Evolutionary conservation across 495 filamentous ascomycete species (phyloP).

Genomic region (Penicillium chermesinum): DNA sequence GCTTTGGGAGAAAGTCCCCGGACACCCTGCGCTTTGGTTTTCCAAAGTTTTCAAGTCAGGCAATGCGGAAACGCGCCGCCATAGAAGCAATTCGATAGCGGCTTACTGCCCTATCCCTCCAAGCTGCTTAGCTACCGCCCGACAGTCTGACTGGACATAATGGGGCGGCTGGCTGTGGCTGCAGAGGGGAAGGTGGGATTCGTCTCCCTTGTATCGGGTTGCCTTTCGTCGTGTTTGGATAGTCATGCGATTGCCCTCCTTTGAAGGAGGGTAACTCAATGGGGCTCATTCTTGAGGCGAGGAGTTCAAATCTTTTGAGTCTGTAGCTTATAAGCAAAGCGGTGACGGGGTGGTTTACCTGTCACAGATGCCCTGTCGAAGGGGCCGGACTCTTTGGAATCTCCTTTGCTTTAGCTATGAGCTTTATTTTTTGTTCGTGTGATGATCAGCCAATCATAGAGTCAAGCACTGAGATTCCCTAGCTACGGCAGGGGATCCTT

Average conservation of each 20-base stretch:
- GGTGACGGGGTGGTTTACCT: conserved; percentile 24
- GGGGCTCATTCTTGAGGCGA: conserved; percentile 99
- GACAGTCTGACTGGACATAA: conserved; percentile 40
- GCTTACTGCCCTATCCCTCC: conserved; percentile 53
- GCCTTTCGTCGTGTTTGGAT: conserved; percentile 85
- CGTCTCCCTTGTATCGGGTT: conserved; percentile 39
- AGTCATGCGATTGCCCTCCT: conserved; percentile 96
- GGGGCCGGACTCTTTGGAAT: conserved; percentile 51
- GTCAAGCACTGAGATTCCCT: conserved; percentile 92
- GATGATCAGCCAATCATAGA: conserved; percentile 97
- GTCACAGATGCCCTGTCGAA: conserved; percentile 59
- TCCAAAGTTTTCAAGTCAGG: conserved; percentile 36
- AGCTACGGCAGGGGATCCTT: conserved; percentile 43
- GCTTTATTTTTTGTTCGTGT: conserved; percentile 65
- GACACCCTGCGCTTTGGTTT: conserved; percentile 62
- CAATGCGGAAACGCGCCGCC: conserved; percentile 96
- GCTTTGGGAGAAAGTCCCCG: conserved; percentile 99
- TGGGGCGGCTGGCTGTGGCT: conserved; percentile 37
- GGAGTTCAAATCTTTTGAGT: conserved; percentile 60
- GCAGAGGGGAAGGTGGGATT: conserved; percentile 32
- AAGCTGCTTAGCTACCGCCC: conserved; percentile 24
- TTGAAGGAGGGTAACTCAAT: conserved; percentile 82
- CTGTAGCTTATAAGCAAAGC: conserved; percentile 67
- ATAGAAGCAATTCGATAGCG: conserved; percentile 91
- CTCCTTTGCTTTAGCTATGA: conserved; percentile 14